phyloP scores from a whole-genome alignment of 352 stramenopile genomes.

The Phytopythium montanum region DNA sequence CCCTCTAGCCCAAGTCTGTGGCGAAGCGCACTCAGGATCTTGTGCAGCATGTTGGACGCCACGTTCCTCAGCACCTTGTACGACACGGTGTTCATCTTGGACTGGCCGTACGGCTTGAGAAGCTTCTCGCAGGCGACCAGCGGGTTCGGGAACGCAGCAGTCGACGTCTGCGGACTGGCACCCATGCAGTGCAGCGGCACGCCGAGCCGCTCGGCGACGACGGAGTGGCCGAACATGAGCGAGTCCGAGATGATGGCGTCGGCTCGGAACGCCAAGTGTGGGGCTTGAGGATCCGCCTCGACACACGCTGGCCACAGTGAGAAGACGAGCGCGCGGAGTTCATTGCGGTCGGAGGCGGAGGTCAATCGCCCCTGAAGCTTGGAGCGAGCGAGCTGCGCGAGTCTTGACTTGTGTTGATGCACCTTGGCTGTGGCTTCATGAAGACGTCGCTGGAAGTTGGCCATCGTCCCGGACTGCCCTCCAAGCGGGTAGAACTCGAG shows the following conservation, averaged over 20 bases:
- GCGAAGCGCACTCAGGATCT: slow-evolving; percentile 59
- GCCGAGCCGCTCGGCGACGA: slow-evolving; percentile 66
- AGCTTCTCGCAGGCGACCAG: slow-evolving; percentile 34
- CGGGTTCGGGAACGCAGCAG: slow-evolving; percentile 54
- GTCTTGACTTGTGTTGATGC: background rate
- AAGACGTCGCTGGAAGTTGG: slow-evolving; percentile 44
- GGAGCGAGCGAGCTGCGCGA: slow-evolving; percentile 1
- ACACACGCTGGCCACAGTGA: slow-evolving; percentile 59
- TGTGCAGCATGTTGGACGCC: slow-evolving; percentile 38
- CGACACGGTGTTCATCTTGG: slow-evolving; percentile 37
- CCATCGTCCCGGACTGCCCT: slow-evolving; percentile 39
- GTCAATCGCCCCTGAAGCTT: background rate
- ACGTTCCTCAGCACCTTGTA: slow-evolving; percentile 55
- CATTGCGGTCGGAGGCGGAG: slow-evolving; percentile 22
- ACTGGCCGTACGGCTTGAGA: slow-evolving; percentile 26
- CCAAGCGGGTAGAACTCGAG: slow-evolving; percentile 72
- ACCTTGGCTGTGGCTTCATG: slow-evolving; percentile 13
- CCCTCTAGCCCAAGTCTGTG: slow-evolving; percentile 44
- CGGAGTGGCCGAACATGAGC: slow-evolving; percentile 53
- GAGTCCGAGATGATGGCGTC: slow-evolving; percentile 71
- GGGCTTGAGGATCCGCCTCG: slow-evolving; percentile 34
- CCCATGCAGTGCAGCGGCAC: slow-evolving; percentile 72
- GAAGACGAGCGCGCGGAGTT: slow-evolving; percentile 50
- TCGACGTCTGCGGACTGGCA: slow-evolving; percentile 43
- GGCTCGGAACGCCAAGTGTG: slow-evolving; percentile 49